These are phyloP conservation scores for Xylaria intraflava DNA, from an alignment of 495 filamentous ascomycete species.

Conservation along the genomic window DNA sequence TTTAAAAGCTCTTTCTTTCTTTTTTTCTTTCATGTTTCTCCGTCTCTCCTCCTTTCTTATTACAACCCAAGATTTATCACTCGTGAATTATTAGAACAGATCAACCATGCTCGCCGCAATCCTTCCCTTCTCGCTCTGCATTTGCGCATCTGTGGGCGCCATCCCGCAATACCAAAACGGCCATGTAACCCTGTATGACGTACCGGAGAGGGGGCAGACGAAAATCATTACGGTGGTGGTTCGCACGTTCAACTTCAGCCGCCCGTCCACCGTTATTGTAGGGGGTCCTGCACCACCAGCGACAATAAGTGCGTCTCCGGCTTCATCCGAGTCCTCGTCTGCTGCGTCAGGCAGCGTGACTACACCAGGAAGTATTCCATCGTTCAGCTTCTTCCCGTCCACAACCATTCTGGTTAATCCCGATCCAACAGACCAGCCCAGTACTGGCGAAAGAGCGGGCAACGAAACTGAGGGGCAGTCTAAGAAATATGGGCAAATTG, in stretches of 20 bases:
- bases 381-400: slow-evolving; percentile 2
- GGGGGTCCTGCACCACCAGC: background rate
- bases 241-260: slow-evolving; percentile 1
- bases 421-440: background rate
- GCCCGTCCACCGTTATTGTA: background rate
- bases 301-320: background rate
- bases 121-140: slow-evolving; percentile 1
- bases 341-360: background rate
- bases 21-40: background rate
- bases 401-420: background rate
- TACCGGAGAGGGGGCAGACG: background rate
- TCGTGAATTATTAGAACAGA: background rate
- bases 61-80: background rate
- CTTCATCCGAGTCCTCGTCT: background rate
- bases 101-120: background rate
- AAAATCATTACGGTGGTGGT: background rate
- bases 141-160: background rate
- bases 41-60: background rate
- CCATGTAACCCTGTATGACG: too few relatives aligned
- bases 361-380: background rate
- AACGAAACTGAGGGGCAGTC: background rate
- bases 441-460: background rate
- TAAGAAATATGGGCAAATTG: too few relatives aligned
- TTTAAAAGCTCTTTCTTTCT: too few relatives aligned
- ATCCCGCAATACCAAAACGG: background rate